Conservation (phyloP, 495 filamentous ascomycete species). For the Recurvomyces mirabilis region DNA sequence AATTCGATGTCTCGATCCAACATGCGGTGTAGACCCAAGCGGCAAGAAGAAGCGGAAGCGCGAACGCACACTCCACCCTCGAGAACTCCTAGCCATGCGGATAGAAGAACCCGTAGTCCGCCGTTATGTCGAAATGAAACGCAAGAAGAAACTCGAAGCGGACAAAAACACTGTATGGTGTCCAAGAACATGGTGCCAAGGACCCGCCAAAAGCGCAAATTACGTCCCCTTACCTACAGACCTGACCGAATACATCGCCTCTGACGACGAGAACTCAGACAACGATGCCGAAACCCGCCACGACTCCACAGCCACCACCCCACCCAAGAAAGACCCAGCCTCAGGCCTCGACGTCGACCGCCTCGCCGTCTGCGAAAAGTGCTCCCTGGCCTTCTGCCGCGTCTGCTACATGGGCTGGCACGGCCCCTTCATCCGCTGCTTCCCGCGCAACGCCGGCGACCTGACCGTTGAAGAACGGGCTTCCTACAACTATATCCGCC, state of each 20-base stretch:
- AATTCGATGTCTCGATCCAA: conserved; percentile 65
- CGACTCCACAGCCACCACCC: conserved; percentile 10
- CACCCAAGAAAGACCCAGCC: conserved; percentile 26
- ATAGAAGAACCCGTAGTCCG: conserved; percentile 61
- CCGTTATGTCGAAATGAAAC: conserved; percentile 78
- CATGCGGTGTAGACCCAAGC: conserved; percentile 53
- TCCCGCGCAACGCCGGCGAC: conserved; percentile 49
- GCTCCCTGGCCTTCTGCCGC: conserved; percentile 82
- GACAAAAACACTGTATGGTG: conserved; percentile 92
- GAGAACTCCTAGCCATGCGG: conserved; percentile 79
- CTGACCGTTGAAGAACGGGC: conserved; percentile 75
- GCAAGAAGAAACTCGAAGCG: conserved; percentile 80
- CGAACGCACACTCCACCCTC: conserved; percentile 62
- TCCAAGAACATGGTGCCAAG: conserved; percentile 86
- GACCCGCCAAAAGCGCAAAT: conserved; percentile 69
- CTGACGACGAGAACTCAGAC: conserved; percentile 30
- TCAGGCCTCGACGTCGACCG: conserved; percentile 44
- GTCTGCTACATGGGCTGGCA: conserved; percentile 74
- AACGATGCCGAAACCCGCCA: conserved; percentile 36
- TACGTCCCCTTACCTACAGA: conserved; percentile 46
- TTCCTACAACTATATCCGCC: conserved; percentile 64
- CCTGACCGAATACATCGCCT: conserved; percentile 41
- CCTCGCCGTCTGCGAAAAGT: conserved; percentile 71
- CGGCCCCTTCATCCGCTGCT: conserved; percentile 58
- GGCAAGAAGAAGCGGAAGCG: conserved; percentile 35